Evolutionary conservation across 2,329 filamentous ascomycete genomes (phyloP).

Genomic region (Myriosclerotinia scirpicola): DNA sequence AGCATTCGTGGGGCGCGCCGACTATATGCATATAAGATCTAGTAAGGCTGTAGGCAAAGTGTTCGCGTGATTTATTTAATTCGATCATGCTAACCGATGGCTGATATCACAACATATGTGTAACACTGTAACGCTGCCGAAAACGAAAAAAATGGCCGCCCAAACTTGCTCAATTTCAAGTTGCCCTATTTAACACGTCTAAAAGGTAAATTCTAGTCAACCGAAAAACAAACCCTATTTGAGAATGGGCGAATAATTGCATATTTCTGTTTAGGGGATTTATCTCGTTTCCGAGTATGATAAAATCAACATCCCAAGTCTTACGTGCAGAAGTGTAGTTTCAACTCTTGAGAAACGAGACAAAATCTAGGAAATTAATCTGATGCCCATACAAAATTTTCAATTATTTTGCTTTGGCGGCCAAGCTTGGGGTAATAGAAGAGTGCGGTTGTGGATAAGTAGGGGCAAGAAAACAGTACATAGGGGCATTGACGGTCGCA

Average conservation of each 20-base stretch:
- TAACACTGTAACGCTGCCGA: background rate
- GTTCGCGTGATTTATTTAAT: background rate
- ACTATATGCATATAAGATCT: background rate
- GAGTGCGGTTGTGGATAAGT: too few species aligned
- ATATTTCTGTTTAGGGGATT: background rate
- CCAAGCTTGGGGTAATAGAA: too few species aligned
- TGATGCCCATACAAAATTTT: too few species aligned
- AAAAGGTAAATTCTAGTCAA: background rate
- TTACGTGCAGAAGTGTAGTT: background rate
- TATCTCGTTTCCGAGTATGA: background rate
- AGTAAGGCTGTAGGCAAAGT: background rate
- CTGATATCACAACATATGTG: background rate
- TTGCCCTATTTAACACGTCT: background rate
- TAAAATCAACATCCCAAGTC: too few species aligned
- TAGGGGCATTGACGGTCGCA: background rate
- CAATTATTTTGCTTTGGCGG: too few species aligned
- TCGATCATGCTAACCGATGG: background rate
- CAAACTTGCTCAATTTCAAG: background rate
- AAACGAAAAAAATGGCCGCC: background rate
- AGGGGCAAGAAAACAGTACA: too few species aligned
- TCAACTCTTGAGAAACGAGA: too few species aligned
- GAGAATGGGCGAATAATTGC: background rate
- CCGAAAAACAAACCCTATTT: background rate
- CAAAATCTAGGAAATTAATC: too few species aligned
- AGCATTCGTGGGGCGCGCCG: too few species aligned